phyloP scores from a whole-genome alignment of 805 yeast species.

The Sugiyamaella smithiae region DNA sequence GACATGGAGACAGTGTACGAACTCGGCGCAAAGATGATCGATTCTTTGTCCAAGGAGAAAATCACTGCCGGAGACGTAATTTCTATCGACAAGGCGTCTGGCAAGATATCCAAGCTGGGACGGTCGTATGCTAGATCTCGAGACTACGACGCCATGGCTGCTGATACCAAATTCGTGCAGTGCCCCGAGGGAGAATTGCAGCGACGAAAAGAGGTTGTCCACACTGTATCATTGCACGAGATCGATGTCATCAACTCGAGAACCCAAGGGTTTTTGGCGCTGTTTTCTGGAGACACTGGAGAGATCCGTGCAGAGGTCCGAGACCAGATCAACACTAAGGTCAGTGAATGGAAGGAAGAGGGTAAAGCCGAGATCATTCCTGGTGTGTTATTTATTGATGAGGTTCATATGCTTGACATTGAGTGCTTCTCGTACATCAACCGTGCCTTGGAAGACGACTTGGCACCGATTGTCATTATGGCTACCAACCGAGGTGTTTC shows the following conservation, averaged over 20 bases:
- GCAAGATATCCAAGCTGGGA: conserved; percentile 90
- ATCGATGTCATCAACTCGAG: conserved; percentile 96
- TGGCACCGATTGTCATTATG: conserved; percentile 96
- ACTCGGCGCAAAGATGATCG: conserved; percentile 90
- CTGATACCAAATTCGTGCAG: conserved; percentile 95
- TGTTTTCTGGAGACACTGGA: conserved; percentile 95
- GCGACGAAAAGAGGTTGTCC: conserved; percentile 91
- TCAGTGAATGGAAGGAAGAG: conserved; percentile 98
- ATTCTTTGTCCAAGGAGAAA: conserved; percentile 89
- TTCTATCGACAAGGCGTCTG: conserved; percentile 91
- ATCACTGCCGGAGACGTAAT: conserved; percentile 97
- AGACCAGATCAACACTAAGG: conserved; percentile 93
- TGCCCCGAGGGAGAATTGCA: conserved; percentile 99
- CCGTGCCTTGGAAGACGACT: conserved; percentile 93
- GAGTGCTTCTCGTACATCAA: conserved; percentile 94
- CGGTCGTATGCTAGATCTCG: conserved; percentile 94
- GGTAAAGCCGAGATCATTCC: conserved; percentile 97
- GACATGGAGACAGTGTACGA: conserved; percentile 99
- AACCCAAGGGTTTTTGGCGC: conserved; percentile 95
- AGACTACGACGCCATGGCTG: conserved; percentile 98
- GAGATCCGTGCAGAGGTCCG: conserved; percentile 95
- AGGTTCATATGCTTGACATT: conserved; percentile 96
- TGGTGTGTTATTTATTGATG: conserved; percentile 96
- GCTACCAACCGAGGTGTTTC: conserved; percentile 97
- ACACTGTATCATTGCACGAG: conserved; percentile 96